phyloP scores from a whole-genome alignment of 495 filamentous ascomycete species.

The Amphirosellinia nigrospora region DNA sequence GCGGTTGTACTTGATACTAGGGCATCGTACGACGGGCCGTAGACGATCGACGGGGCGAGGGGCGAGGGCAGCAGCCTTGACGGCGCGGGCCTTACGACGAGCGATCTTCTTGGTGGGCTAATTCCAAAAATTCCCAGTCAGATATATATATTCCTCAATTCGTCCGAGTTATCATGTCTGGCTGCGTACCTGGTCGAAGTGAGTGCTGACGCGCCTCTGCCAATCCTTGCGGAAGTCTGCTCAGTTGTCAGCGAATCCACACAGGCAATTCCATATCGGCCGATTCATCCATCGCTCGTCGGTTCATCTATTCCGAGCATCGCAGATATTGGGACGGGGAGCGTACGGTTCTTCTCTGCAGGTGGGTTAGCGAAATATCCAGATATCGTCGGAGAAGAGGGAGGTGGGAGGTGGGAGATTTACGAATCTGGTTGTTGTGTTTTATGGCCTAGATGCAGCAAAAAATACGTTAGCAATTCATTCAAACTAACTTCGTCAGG shows the following conservation, averaged over 20 bases:
- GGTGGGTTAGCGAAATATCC: slow-evolving; percentile 6
- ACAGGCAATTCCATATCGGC: slow-evolving; percentile 30
- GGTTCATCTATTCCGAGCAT: slow-evolving; percentile 19
- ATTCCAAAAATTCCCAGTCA: slow-evolving; percentile 41
- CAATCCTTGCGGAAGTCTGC: slow-evolving; percentile 99
- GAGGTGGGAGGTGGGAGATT: neutral
- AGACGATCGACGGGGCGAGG: slow-evolving; percentile 97
- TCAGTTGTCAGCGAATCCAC: slow-evolving; percentile 24
- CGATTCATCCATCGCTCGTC: slow-evolving; percentile 29
- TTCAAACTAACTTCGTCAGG: neutral
- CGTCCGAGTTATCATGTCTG: slow-evolving; percentile 24
- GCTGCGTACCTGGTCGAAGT: slow-evolving; percentile 95
- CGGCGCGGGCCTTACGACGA: slow-evolving; percentile 84
- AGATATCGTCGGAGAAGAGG: neutral
- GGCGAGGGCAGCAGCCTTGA: slow-evolving; percentile 91
- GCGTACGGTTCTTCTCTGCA: slow-evolving; percentile 80
- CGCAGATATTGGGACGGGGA: slow-evolving; percentile 28
- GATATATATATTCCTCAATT: slow-evolving; percentile 33
- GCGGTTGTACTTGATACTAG: slow-evolving; percentile 94
- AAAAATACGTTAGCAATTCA: slow-evolving; percentile 41
- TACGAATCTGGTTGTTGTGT: slow-evolving; percentile 96
- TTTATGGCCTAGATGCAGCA: slow-evolving; percentile 80
- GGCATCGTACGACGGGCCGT: slow-evolving; percentile 93
- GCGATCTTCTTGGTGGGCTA: slow-evolving; percentile 94
- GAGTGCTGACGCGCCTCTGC: slow-evolving; percentile 95